These are phyloP conservation scores for Phylloporus sp. DNA, from an alignment of 1,284 basidiomycete species.

Conservation along the genomic window DNA sequence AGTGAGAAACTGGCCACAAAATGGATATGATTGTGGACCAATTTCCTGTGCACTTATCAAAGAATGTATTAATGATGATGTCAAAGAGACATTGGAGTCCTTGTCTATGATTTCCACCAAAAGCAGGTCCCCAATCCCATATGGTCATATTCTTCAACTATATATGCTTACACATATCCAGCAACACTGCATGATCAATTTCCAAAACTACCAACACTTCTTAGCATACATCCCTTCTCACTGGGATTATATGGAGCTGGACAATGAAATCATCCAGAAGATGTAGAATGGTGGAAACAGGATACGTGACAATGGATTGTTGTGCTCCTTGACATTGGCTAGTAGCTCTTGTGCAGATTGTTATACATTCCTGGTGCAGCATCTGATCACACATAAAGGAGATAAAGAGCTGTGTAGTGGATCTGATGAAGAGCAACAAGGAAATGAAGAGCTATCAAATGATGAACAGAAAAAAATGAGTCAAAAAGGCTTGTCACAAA, in stretches of 20 bases:
- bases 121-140: background rate
- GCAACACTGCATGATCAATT: conserved; percentile 2
- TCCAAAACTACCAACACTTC: conserved; percentile 11
- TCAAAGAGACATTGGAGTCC: background rate
- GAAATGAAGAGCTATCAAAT: background rate
- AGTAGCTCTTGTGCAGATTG: conserved; percentile 4
- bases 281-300: conserved; percentile 6
- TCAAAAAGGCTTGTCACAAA: too few relatives aligned
- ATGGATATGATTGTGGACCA: conserved; percentile 14
- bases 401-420: background rate
- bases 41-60: conserved; percentile 6
- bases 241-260: conserved; percentile 6
- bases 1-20: conserved; percentile 4
- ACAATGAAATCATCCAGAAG: background rate
- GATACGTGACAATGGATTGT: background rate
- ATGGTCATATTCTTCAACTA: conserved; percentile 6
- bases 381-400: background rate
- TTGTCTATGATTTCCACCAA: background rate
- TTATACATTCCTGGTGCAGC: background rate
- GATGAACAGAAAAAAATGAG: background rate
- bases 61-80: conserved; percentile 1
- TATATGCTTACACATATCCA: conserved; percentile 4
- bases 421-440: background rate
- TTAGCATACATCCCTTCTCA: fast-evolving
- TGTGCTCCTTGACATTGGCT: background rate